These are phyloP conservation scores for Lactarius sanguifluus DNA, from an alignment of 768 basidiomycete genomes.

Conservation along the genomic window DNA sequence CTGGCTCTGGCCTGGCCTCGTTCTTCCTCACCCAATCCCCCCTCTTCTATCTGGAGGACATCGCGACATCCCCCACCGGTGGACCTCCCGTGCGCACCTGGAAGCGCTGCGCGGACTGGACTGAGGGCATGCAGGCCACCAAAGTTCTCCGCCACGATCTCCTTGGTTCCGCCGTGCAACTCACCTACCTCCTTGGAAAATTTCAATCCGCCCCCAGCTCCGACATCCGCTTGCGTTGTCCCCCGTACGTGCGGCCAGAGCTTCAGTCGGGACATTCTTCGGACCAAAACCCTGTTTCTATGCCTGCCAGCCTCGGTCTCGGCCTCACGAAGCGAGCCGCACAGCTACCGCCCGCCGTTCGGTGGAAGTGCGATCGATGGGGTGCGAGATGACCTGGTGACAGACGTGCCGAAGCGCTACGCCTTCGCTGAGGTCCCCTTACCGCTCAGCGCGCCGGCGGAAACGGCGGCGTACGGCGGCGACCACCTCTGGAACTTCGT, in stretches of 20 bases:
- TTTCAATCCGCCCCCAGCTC: conserved; percentile 20
- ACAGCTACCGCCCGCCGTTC: conserved; percentile 25
- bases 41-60: conserved; percentile 62
- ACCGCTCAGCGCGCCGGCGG: conserved; percentile 11
- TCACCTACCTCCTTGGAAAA: conserved; percentile 51
- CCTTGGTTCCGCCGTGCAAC: conserved; percentile 59
- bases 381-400: conserved; percentile 3
- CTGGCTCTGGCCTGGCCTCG: conserved; percentile 57
- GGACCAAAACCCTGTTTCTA: conserved; percentile 9
- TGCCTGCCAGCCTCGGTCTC: conserved; percentile 8
- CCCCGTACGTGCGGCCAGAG: conserved; percentile 25
- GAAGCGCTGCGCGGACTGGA: conserved; percentile 74
- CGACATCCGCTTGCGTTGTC: conserved; percentile 25
- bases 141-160: conserved; percentile 62
- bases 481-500: conserved; percentile 10
- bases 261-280: conserved; percentile 14
- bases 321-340: conserved; percentile 8
- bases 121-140: conserved; percentile 67
- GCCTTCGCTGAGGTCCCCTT: conserved; percentile 19
- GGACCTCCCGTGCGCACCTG: conserved; percentile 46
- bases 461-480: conserved; percentile 17
- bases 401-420: conserved; percentile 18
- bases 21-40: conserved; percentile 70
- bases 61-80: conserved; percentile 36
- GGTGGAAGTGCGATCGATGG: conserved; percentile 16